Evolutionary conservation across 2,329 filamentous ascomycete species (phyloP), one percentile per base, ranked within the genome.

Genomic region (Pseudopyricularia javanii): DNA sequence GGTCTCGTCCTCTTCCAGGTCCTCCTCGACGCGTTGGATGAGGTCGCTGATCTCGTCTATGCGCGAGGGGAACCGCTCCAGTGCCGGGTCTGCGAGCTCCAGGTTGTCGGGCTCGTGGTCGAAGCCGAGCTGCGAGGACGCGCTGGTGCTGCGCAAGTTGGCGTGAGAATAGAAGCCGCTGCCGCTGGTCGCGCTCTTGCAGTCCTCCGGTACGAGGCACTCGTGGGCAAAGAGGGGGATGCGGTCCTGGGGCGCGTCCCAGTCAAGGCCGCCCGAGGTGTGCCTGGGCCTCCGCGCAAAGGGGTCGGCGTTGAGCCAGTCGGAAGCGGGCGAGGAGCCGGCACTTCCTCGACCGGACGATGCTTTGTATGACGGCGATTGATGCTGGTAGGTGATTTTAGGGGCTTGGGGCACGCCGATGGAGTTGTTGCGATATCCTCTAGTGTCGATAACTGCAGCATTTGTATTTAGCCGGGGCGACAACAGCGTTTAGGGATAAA

Each of bases 371-470:
- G 37, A 20, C 8, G 33, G 4, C 33, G 37, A 20, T 20, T n/a
- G 7, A 4, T 43, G 37, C 37, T 43, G 37, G 32, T 33, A 12
- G 17, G 37, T 43, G 37, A 43, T 20, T 6, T n/a, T 43, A 4
- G 37, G 37, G 17, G 22, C 37, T 43, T 35, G 24, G 4, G 53
- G 26, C 17, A 68, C 62, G 20, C 63, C 64, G 34, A 77, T 54
- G 20, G 74, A 54, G 56, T 76, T 76, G 62, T 79, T 79, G 53
- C 65, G 60, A 54, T 76, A 77, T 9, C 75, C 75, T 24, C 61
- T 59, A 7, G 62, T 62, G 56, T 78, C 75, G 51, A 65, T 68
- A 26, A 65, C 70, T 66, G 33, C 8, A 43, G 14, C 3, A 20
- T 20, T 3, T 20, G 4, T 8, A 43, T 11, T 43, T 34, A 7